Evolutionary conservation across 1,139 yeast genomes (phyloP).

Genomic region (Suhomyces ambrosiae): DNA sequence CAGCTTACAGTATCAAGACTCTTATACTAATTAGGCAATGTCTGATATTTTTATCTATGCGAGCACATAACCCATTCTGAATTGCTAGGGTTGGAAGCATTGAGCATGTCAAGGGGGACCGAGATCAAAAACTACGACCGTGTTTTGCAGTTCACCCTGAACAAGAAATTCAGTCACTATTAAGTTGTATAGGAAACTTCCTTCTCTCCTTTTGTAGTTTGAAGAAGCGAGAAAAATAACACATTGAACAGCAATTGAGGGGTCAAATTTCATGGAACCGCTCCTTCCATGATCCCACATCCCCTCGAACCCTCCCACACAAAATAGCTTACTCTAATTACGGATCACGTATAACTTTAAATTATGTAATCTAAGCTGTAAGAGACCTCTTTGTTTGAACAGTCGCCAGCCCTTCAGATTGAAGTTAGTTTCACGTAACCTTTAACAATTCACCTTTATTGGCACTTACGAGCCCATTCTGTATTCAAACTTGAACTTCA

Average conservation of each 20-base stretch:
- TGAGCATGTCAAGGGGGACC: not conserved
- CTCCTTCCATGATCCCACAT: too few species aligned
- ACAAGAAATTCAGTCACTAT: too few species aligned
- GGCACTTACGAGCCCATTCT: not conserved
- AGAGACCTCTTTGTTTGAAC: too few species aligned
- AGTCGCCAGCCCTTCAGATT: too few species aligned
- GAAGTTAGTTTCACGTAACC: too few species aligned
- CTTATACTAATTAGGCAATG: constrained; percentile 8
- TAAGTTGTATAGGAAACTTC: not conserved
- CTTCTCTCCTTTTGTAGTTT: not conserved
- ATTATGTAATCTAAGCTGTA: too few species aligned
- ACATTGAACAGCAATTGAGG: not conserved
- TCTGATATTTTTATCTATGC: constrained; percentile 1
- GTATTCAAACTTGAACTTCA: not conserved
- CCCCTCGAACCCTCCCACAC: too few species aligned
- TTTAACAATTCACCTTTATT: too few species aligned
- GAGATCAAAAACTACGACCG: not conserved
- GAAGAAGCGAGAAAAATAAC: not conserved
- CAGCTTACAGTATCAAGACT: not conserved
- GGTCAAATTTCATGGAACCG: not conserved
- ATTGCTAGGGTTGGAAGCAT: not conserved
- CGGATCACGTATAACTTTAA: too few species aligned
- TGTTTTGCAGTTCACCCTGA: too few species aligned
- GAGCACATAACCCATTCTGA: constrained; percentile 1
- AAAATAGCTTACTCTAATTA: too few species aligned